Base-by-base conservation (phyloP, 768 basidiomycete genomes). In the Calocybe cyanea region DNA sequence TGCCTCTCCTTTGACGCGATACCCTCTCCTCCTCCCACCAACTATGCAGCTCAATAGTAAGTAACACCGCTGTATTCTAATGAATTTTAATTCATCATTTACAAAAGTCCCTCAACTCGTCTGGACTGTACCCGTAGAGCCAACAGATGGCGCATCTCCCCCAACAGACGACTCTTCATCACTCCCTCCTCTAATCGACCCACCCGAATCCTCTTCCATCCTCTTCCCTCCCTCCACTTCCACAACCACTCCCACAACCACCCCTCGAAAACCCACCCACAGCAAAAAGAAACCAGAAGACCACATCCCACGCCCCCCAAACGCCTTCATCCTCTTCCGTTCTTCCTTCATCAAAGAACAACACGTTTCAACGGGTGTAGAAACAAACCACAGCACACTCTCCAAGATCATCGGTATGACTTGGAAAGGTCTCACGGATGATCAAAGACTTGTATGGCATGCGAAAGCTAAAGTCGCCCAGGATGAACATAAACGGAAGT, bases 251-350 rank as follows among this genome's bases (percentile, higher is more conserved):
- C 2, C 5, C 24, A 9, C 47, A 64, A n/a, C 49, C n/a, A n/a
- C 65, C 28, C 53, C 72, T 28, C 73, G 73, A 30, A 73, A 73
- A 32, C 62, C 70, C 5, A 72, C 75, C 0, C 85, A 87, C 55
- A 69, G 75, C 38, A 85, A 80, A 71, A 84, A 85, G 66, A 85
- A 83, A 59, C 76, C 79, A 11, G 78, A 80, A 20, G 77, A 84
- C 52, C 85, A 89, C 60, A 86, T 91, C 51, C 87, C 87, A 14
- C 85, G 87, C 34, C 87, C 87, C 1, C 85, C 87, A 2, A 90
- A 91, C 57, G 88, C 87, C 19, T 91, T 91, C 68, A 91, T 90
- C 59, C 76, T 91, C 57, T 91, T 90, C 72, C 83, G 87, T 50
- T 86, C 85, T 0, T 82, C 83, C 0, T 89, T 89, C 65, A 86